Base-by-base conservation (phyloP, 768 basidiomycete genomes). In the Podaxis rugospora region DNA sequence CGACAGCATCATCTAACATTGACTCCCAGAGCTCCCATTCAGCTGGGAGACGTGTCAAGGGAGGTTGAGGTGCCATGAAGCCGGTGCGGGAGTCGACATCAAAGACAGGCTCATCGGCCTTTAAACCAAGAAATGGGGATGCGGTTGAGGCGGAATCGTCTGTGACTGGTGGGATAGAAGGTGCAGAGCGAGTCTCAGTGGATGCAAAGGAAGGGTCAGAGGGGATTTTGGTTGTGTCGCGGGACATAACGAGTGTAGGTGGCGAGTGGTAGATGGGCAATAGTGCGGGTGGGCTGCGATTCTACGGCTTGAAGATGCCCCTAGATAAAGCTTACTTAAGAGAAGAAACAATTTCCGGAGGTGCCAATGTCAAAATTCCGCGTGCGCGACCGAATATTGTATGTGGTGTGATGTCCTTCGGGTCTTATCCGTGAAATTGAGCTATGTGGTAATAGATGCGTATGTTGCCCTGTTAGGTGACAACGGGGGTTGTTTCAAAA, bases 61-160 rank as follows among this genome's bases (percentile, higher is more conserved):
- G 94, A 0, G 86, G 83, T 13, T 84, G 78, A 0, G 90, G 88
- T 2, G 95, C 91, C 85, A 98, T 88, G 72, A 98, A 98, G 0
- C 96, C 95, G 0, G 93, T 93, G 14, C 86, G 79, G 9, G 89
- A 87, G 70, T 95, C 93, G 62, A 98, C 91, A 70, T 98, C 94
- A 77, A 93, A 98, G 74, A 92, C 90, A 64, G 90, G 87, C 2
- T 87, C 85, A 9, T 61, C 62, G 84, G 85, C 57, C 84, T 80
- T 13, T 85, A 83, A 42, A 52, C 49, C 55, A 16, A 51, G 50
- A 23, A 13, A 16, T 3, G 46, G 18, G 23, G 14, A 50, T 9
- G 11, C 58, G 57, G 44, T 57, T 51, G 16, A 62, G 51, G 51
- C 61, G 60, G 42, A 61, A 55, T 28, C 21, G 1, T 35, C 16